phyloP scores from a whole-genome alignment of 768 basidiomycete genomes.

The Boletus sensibilis region DNA sequence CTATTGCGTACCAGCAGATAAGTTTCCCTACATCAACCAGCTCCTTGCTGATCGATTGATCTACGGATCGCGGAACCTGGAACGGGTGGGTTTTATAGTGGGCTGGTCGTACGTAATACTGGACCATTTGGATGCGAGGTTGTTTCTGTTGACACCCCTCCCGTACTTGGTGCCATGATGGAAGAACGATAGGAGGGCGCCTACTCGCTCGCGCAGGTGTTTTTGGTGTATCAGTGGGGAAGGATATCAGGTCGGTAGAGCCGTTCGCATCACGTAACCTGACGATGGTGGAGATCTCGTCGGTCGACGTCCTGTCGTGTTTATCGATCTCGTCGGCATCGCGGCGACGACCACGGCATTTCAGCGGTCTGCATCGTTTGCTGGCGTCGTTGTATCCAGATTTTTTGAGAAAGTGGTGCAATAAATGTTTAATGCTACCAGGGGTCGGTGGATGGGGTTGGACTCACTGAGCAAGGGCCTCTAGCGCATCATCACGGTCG shows the following conservation, averaged over 20 bases:
- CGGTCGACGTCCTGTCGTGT: constrained; percentile 61
- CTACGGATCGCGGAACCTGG: constrained; percentile 54
- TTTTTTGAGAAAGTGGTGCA: too few species aligned
- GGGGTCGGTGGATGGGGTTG: too few species aligned
- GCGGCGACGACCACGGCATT: constrained; percentile 50
- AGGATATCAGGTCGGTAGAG: constrained; percentile 45
- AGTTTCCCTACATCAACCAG: constrained; percentile 68
- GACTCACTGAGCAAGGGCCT: too few species aligned
- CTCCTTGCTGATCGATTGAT: constrained; percentile 53
- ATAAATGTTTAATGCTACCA: too few species aligned
- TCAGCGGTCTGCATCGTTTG: constrained; percentile 53
- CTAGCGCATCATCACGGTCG: too few species aligned
- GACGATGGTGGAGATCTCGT: constrained; percentile 42
- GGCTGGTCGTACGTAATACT: constrained; percentile 50
- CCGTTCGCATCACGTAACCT: not conserved
- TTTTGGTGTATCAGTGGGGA: constrained; percentile 64
- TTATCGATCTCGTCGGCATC: constrained; percentile 50
- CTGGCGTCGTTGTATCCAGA: constrained; percentile 48
- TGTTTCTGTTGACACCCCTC: not conserved
- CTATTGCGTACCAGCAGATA: constrained; percentile 61
- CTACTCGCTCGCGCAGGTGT: constrained; percentile 58
- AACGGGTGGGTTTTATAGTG: constrained; percentile 64
- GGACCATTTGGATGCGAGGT: constrained; percentile 11
- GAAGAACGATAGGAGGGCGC: constrained; percentile 50
- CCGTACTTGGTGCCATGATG: not conserved